Conservation (phyloP, 2,329 filamentous ascomycete species). For the Fusarium heterosporum region DNA sequence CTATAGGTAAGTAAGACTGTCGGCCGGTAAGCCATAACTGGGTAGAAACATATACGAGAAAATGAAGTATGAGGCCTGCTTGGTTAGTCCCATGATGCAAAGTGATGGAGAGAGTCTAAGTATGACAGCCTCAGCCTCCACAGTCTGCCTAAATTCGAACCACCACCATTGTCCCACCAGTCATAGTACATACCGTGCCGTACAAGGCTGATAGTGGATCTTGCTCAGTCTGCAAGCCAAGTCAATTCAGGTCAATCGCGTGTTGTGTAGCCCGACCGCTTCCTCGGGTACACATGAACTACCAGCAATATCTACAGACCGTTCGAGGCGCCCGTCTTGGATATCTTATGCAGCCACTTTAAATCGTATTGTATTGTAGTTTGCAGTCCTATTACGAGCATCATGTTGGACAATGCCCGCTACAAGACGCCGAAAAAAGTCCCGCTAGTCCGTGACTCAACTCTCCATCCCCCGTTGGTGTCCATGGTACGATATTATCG, state of each 20-base stretch:
- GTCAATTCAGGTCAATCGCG: not conserved
- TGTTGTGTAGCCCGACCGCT: slow-evolving; percentile 19
- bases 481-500: slow-evolving; percentile 10
- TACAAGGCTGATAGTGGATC: slow-evolving; percentile 32
- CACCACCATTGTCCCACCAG: slow-evolving; percentile 23
- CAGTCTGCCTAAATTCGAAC: slow-evolving; percentile 39
- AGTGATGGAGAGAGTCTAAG: slow-evolving; percentile 22
- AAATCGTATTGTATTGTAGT: slow-evolving; percentile 13
- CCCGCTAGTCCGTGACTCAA: slow-evolving; percentile 27
- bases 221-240: not conserved
- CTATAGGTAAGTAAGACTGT: not conserved
- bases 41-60: slow-evolving; percentile 18
- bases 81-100: slow-evolving; percentile 22
- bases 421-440: slow-evolving; percentile 6
- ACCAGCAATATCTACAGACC: slow-evolving; percentile 18
- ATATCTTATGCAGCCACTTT: slow-evolving; percentile 38
- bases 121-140: slow-evolving; percentile 38
- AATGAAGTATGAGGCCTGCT: not conserved
- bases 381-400: not conserved
- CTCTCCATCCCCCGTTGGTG: slow-evolving; percentile 1
- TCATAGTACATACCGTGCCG: slow-evolving; percentile 26
- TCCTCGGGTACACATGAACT: not conserved
- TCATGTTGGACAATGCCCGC: not conserved
- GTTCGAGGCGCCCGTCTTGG: slow-evolving; percentile 6
- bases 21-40: not conserved